Evolutionary conservation across 148 eudicot species (phyloP), one percentile per base, ranked within the genome.

Genomic region (Rhododendron ovatum): DNA sequence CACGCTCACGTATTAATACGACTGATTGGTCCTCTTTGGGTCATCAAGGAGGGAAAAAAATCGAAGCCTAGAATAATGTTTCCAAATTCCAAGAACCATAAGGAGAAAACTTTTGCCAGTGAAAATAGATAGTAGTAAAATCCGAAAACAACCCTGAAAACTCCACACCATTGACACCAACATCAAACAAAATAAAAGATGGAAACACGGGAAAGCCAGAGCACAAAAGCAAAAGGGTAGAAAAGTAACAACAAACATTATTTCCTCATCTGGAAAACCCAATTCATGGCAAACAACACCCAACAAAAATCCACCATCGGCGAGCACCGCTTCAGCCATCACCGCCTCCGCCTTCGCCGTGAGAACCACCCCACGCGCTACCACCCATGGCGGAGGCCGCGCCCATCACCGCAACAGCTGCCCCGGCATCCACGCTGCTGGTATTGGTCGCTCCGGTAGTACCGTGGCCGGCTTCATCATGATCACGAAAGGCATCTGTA

Each of bases 321-420:
- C 84, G 14, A 55, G 8, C 84, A 35, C 84, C 14, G 3, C 83
- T 41, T 50, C 71, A n/a, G 37, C 71, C 84, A 33, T 47, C 84
- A 13, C 84, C 71, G 28, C 84, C 84, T 41, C 84, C 84, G 9
- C 84, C 84, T 41, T 73, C 84, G 9, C 48, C 84, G 26, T 81
- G 61, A 26, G 57, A 48, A 26, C 82, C 50, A 7, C 82, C 82
- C 7, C 61, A 80, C 83, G 53, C 84, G n/a, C 45, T 35, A 1
- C 47, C 67, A 22, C 47, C 43, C 47, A 57, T 53, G 47, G 67
- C 39, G 50, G 14, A 63, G 71, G 71, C 47, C 0, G 47, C 47
- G 2, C 69, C 35, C 84, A 57, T 37, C 71, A 57, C 84, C 2
- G 24, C 84, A 35, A 11, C 47, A 41, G 76, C 51, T 74, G 78